Evolutionary conservation across 83 land plant genomes (phyloP).

Genomic region (Picea abies): DNA sequence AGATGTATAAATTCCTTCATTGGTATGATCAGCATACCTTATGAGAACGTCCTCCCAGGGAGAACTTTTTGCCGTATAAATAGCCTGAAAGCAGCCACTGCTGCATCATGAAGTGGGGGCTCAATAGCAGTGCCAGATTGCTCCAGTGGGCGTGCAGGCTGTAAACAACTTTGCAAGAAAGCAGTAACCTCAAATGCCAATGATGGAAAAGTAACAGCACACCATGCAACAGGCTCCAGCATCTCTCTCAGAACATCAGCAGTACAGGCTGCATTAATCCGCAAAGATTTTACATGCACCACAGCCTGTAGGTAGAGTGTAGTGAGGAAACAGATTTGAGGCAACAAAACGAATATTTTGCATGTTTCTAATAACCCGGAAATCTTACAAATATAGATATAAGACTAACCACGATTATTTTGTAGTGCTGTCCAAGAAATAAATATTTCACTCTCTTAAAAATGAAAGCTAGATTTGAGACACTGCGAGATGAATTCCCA

Average conservation of each 20-base stretch:
- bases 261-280: slow-evolving; percentile 24
- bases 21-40: neutral
- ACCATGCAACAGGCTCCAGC: slow-evolving; percentile 22
- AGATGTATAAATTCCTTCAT: too few species aligned
- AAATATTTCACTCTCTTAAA: too few species aligned
- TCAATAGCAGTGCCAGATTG: slow-evolving; percentile 24
- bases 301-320: slow-evolving; percentile 23
- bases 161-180: slow-evolving; percentile 34
- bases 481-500: too few species aligned
- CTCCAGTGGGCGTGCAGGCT: slow-evolving; percentile 21
- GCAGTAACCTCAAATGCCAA: slow-evolving; percentile 27
- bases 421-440: too few species aligned
- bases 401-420: too few species aligned
- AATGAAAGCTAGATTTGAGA: too few species aligned
- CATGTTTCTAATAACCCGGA: neutral
- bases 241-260: slow-evolving; percentile 25
- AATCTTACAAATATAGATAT: too few species aligned
- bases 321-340: neutral
- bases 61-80: slow-evolving; percentile 32
- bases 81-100: slow-evolving; percentile 35
- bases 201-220: slow-evolving; percentile 35
- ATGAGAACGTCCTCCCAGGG: slow-evolving; percentile 24
- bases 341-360: neutral
- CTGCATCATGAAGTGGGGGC: slow-evolving; percentile 25
- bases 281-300: slow-evolving; percentile 30